Base-by-base conservation (phyloP, 1,139 yeast genomes). In the Pneumocystis wakefieldiae region DNA sequence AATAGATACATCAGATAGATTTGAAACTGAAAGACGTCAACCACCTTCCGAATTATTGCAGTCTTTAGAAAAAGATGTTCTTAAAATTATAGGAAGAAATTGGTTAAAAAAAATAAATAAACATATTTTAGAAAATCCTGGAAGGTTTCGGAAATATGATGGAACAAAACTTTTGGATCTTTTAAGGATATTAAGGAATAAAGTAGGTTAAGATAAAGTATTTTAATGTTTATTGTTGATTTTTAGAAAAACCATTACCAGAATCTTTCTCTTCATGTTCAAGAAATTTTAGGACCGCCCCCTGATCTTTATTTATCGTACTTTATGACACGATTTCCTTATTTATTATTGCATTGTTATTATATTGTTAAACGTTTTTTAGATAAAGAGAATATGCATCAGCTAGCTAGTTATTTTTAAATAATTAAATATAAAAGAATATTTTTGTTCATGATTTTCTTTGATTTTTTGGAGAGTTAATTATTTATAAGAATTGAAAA, bases 101-200 rank as follows among this genome's bases (percentile, higher is more conserved):
- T 94, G 98, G 97, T 87, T 86, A 69, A 69, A 70, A n/a, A 80
- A 80, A 68, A 84, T 92, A 71, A 94, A 89, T 70, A 73, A 76
- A 14, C 78, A 78, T 29, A 87, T 92, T 71, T 78, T 88, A 76
- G 88, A 85, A 32, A 89, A 91, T 71, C 77, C 94, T 67, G 96
- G 96, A 28, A 88, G 87, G 72, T 92, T 89, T 73, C 80, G 99
- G 69, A 91, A 89, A 73, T 94, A 92, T 72, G 86, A 86, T 67
- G 81, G 86, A 0, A 84, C 81, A 64, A 86, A 84, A 68, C 74
- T 92, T 61, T 82, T 89, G 83, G 98, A 94, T 73, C 76, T 92
- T 64, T 75, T 92, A 64, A 78, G 99, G 67, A 97, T 97, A 0
- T 76, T 92, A 69, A 79, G 99, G 69, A 92, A 92, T 76, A 92